Conservation (phyloP, 73 alveolate species). For the Paraurostyla sp. region DNA sequence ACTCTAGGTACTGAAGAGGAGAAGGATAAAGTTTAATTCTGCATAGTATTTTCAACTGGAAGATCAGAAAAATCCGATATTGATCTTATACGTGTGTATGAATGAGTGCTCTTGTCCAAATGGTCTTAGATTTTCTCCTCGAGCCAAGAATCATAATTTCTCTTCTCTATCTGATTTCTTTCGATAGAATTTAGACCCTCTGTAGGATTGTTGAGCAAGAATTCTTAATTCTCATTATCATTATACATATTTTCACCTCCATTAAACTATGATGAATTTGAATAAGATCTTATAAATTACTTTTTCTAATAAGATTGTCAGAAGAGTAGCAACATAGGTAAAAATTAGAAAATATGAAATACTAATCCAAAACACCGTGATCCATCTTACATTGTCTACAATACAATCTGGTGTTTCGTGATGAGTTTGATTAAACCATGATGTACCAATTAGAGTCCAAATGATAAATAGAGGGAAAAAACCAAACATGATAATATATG, state of each 20-base stretch:
- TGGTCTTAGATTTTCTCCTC: background rate
- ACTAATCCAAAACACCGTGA: slow-evolving; percentile 45
- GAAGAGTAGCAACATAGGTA: slow-evolving; percentile 8
- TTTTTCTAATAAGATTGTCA: background rate
- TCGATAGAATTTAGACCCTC: slow-evolving; percentile 4
- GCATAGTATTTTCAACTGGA: background rate
- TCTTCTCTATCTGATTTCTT: background rate
- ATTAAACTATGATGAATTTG: background rate
- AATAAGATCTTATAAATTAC: background rate
- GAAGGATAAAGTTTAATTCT: background rate
- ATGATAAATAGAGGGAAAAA: slow-evolving; percentile 6
- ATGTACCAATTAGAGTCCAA: slow-evolving; percentile 31
- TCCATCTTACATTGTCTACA: slow-evolving; percentile 32
- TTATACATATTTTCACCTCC: background rate
- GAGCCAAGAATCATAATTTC: slow-evolving; percentile 43
- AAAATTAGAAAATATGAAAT: background rate
- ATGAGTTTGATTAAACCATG: slow-evolving; percentile 19
- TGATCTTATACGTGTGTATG: no score
- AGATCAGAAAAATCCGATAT: background rate
- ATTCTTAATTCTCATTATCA: background rate
- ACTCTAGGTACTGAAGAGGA: background rate
- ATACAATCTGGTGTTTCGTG: slow-evolving; percentile 32
- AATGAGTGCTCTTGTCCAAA: background rate
- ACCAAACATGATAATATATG: background rate
- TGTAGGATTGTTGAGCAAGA: background rate